Percentiles rank a stretch among this genome's conserved stretches.
Evolutionary conservation across 345 rosid species (phyloP).

Genomic region (Limnanthes douglasii): DNA sequence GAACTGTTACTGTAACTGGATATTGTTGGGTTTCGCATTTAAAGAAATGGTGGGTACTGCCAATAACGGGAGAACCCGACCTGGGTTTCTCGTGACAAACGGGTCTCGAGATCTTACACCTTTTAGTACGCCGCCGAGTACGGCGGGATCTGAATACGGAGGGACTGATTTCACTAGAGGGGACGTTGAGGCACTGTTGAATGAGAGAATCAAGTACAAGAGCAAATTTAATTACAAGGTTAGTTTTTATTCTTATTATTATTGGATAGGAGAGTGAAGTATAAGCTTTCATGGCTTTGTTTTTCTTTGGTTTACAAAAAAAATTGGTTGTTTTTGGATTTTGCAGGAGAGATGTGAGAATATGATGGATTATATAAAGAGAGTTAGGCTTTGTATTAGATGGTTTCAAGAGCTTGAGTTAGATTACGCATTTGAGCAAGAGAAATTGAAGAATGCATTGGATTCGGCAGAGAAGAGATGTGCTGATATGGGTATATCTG

Average conservation of each 20-base stretch:
- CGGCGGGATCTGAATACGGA: conserved; percentile 47
- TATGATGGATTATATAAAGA: conserved; percentile 84
- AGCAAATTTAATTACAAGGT: conserved; percentile 88
- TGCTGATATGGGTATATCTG: conserved; percentile 57
- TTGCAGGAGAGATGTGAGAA: conserved; percentile 88
- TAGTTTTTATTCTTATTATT: conserved; percentile 5
- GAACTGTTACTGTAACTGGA: neutral
- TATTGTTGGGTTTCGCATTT: conserved; percentile 2
- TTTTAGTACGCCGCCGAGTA: conserved; percentile 38
- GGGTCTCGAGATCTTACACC: conserved; percentile 45
- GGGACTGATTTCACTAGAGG: conserved; percentile 49
- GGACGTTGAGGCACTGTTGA: conserved; percentile 47
- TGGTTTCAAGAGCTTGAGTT: conserved; percentile 97
- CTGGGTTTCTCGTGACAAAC: conserved; percentile 27
- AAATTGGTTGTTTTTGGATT: conserved; percentile 5
- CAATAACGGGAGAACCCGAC: conserved; percentile 34
- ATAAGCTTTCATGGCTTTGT: conserved; percentile 8
- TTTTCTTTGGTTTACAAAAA: neutral
- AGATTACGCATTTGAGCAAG: conserved; percentile 69
- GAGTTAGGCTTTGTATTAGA: conserved; percentile 82
- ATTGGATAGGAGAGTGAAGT: conserved; percentile 10
- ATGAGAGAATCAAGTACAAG: conserved; percentile 39
- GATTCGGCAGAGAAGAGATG: conserved; percentile 56
- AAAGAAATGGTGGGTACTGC: conserved; percentile 41
- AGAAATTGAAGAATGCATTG: conserved; percentile 53